These are phyloP conservation scores for Noccaea bulbosa DNA, from an alignment of 345 rosid genomes.

Conservation along the genomic window DNA sequence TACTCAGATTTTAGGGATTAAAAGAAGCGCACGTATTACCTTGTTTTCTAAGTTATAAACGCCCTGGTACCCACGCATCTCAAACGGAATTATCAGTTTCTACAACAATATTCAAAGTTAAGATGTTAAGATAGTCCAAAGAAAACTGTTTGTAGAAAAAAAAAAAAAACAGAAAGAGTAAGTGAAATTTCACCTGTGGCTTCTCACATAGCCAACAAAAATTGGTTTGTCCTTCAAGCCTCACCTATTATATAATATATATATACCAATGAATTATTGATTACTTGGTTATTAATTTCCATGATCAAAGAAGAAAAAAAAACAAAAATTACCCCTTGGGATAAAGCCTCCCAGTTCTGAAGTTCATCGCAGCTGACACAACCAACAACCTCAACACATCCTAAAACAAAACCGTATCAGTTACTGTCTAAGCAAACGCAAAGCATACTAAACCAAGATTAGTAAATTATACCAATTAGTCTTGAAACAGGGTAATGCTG, in stretches of 20 bases:
- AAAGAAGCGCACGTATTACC: constrained; percentile 45
- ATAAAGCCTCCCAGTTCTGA: constrained; percentile 59
- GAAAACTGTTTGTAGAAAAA: background rate
- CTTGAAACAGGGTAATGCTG: constrained; percentile 82
- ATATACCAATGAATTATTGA: background rate
- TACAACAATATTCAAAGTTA: constrained; percentile 34
- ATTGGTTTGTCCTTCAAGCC: constrained; percentile 85
- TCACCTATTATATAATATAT: constrained; percentile 56
- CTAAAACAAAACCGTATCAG: constrained; percentile 30
- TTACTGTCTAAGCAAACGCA: background rate
- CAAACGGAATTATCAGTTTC: constrained; percentile 86
- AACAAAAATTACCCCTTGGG: constrained; percentile 57
- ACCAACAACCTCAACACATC: constrained; percentile 72
- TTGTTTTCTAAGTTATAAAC: constrained; percentile 93
- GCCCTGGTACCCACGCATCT: constrained; percentile 90
- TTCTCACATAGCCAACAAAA: constrained; percentile 95
- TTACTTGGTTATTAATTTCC: background rate
- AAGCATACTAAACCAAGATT: background rate
- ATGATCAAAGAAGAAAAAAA: background rate
- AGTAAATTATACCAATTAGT: constrained; percentile 58
- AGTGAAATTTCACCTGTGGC: constrained; percentile 63
- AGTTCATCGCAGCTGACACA: constrained; percentile 61
- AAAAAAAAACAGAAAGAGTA: background rate
- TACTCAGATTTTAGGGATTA: background rate
- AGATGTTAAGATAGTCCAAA: background rate